Percentiles rank a stretch among this genome's conserved stretches.
Evolutionary conservation across 768 basidiomycete genomes (phyloP).

Genomic region (Imleria badia): DNA sequence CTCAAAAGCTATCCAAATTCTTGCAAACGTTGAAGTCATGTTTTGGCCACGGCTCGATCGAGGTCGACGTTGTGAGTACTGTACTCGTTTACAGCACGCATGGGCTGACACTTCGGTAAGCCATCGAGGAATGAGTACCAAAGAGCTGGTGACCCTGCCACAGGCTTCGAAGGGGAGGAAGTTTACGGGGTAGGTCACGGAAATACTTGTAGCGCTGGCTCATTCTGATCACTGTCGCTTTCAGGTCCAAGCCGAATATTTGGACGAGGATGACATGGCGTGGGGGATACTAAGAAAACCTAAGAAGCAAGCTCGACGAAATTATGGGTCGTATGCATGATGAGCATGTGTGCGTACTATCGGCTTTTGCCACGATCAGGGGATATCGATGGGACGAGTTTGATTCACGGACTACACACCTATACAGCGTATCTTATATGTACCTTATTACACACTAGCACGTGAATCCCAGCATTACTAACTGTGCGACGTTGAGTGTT

Average conservation of each 20-base stretch:
- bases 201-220: background rate
- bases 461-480: too few relatives aligned
- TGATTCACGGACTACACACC: background rate
- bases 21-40: conserved; percentile 22
- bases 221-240: background rate
- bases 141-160: conserved; percentile 9
- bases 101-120: conserved; percentile 2
- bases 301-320: conserved; percentile 4
- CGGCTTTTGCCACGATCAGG: background rate
- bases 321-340: background rate
- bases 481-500: too few relatives aligned
- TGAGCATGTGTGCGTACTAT: background rate
- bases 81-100: background rate
- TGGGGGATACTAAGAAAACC: conserved; percentile 20
- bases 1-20: conserved; percentile 4
- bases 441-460: too few relatives aligned
- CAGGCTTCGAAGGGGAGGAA: conserved; percentile 18
- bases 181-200: conserved; percentile 18
- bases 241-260: conserved; percentile 24
- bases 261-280: conserved; percentile 30
- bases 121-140: conserved; percentile 17
- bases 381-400: too few relatives aligned
- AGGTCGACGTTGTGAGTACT: conserved; percentile 16
- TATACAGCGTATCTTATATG: too few relatives aligned
- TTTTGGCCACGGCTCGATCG: conserved; percentile 11